A percentile compares a stretch with the other conserved stretches of the same genome.
These are phyloP conservation scores for Colletotrichum sublineola DNA, from an alignment of 2,329 filamentous ascomycete genomes.

Conservation along the genomic window DNA sequence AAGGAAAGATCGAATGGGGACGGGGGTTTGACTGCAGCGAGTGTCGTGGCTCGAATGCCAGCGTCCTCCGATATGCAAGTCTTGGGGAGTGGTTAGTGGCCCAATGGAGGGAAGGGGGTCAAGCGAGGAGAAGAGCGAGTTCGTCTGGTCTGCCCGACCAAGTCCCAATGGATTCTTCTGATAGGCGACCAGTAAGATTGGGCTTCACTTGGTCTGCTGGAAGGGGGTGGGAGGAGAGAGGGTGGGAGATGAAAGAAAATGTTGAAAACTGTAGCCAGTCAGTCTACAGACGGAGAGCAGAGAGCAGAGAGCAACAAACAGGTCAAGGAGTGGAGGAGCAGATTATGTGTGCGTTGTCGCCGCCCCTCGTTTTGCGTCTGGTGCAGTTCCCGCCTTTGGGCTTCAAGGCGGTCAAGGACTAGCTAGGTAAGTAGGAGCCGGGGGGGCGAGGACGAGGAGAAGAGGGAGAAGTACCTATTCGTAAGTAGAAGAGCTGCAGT, in stretches of 20 bases:
- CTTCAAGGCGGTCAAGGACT: constrained; percentile 39
- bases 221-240: constrained; percentile 1
- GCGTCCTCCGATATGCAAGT: constrained; percentile 47
- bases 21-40: constrained; percentile 50
- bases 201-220: not conserved
- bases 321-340: constrained; percentile 26
- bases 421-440: not conserved
- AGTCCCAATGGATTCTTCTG: not conserved
- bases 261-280: constrained; percentile 7
- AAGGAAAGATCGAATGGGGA: constrained; percentile 40
- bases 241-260: constrained; percentile 32
- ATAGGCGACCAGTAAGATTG: constrained; percentile 19
- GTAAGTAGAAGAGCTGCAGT: constrained; percentile 21
- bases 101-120: constrained; percentile 40
- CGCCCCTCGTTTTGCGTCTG: constrained; percentile 35
- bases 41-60: constrained; percentile 59
- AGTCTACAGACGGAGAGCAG: constrained; percentile 10
- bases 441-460: not conserved
- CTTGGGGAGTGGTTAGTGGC: constrained; percentile 31
- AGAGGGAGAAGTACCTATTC: constrained; percentile 8
- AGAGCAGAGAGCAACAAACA: not conserved
- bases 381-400: constrained; percentile 35
- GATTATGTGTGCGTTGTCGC: constrained; percentile 40
- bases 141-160: constrained; percentile 4
- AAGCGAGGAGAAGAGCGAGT: not conserved